Conservation (phyloP, 208 protist species). For the Entamoeba nuttalli region DNA sequence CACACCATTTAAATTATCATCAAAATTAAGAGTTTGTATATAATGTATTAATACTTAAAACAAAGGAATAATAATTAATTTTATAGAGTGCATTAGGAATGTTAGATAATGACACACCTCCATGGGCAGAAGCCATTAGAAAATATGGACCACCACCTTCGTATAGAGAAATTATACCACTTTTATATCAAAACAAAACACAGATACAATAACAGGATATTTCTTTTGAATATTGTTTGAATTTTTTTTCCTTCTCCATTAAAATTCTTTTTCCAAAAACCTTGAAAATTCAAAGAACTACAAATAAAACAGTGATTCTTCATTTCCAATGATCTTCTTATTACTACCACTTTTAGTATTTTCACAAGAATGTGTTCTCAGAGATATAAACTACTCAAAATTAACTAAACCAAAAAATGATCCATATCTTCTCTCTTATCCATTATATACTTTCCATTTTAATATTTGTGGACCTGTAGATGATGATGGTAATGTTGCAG, state of each 20-base stretch:
- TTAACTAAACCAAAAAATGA: neutral
- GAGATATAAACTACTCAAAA: neutral
- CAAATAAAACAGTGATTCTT: too few relatives aligned
- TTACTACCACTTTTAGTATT: too few relatives aligned
- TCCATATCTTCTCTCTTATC: neutral
- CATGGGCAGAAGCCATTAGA: conserved; percentile 97
- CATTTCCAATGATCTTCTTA: too few relatives aligned
- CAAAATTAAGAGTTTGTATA: neutral
- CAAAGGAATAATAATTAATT: conserved; percentile 59
- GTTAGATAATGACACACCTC: conserved; percentile 60
- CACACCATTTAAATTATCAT: neutral
- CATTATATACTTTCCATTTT: neutral
- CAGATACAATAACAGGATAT: too few relatives aligned
- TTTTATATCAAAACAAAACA: too few relatives aligned
- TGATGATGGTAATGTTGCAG: neutral
- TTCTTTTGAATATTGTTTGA: too few relatives aligned
- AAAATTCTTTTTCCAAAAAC: too few relatives aligned
- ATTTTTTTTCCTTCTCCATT: too few relatives aligned
- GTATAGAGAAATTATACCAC: conserved; percentile 46
- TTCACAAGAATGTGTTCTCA: neutral
- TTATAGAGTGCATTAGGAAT: conserved; percentile 81
- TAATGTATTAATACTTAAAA: conserved; percentile 39
- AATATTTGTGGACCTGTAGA: neutral
- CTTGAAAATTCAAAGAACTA: too few relatives aligned
- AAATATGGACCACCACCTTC: conserved; percentile 82